Evolutionary conservation across 306 rosid species (phyloP).

Genomic region (Luffa acutangula): DNA sequence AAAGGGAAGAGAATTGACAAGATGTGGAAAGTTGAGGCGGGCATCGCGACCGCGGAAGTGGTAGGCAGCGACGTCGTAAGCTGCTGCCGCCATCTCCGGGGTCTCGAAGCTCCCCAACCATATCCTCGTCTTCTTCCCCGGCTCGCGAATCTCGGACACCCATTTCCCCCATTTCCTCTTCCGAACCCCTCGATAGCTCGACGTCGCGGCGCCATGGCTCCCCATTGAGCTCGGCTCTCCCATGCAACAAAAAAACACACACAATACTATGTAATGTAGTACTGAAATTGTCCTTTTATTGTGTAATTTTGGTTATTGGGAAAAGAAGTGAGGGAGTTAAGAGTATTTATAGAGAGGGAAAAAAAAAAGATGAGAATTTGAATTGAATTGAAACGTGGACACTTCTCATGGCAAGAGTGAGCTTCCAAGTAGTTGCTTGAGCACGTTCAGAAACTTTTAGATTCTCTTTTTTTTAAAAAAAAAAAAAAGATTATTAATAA

Average conservation of each 20-base stretch:
- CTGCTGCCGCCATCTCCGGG: slow-evolving; percentile 83
- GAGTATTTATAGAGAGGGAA: background rate
- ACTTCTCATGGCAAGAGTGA: background rate
- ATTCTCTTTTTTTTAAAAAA: background rate
- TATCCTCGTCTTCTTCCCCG: slow-evolving; percentile 67
- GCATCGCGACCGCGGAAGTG: slow-evolving; percentile 50
- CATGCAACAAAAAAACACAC: background rate
- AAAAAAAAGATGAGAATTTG: background rate
- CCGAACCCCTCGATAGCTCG: slow-evolving; percentile 76
- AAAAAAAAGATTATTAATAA: background rate
- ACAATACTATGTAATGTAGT: background rate
- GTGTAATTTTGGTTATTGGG: background rate
- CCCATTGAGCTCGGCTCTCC: background rate
- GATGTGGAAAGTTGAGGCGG: slow-evolving; percentile 52
- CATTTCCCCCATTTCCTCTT: slow-evolving; percentile 98
- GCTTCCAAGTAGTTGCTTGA: slow-evolving; percentile 5
- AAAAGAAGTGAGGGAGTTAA: background rate
- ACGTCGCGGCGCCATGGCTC: slow-evolving; percentile 29
- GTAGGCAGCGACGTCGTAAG: slow-evolving; percentile 75
- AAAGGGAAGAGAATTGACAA: slow-evolving; percentile 30
- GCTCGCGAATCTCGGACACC: slow-evolving; percentile 87
- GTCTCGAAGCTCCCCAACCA: slow-evolving; percentile 84
- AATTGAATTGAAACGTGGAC: background rate
- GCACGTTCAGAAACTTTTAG: background rate
- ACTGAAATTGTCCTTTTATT: background rate